Base-by-base conservation (phyloP, 495 filamentous ascomycete genomes). In the Massariosphaeria phaeospora region DNA sequence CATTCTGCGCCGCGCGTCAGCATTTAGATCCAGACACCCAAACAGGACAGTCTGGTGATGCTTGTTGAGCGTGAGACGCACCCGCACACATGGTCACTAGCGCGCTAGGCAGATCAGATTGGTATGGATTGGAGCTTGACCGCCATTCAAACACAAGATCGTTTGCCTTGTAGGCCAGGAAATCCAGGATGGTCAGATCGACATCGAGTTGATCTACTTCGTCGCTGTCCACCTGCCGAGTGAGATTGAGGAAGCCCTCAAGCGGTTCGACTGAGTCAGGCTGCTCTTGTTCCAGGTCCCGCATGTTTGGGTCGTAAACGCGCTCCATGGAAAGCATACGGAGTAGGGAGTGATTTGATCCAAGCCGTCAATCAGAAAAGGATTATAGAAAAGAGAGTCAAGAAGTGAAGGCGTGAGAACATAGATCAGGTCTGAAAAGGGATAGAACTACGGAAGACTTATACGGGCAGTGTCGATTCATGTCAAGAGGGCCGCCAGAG, bases 121-220 rank as follows among this genome's bases (percentile, higher is more conserved):
- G 49, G 7, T 57, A 36, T 20, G 43, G 34, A 43, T 48, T 52
- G 17, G 44, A 34, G 35, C 51, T 50, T 33, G 55, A 6, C 15
- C 40, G 26, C 52, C 59, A 57, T 12, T 62, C 27, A 29, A 63
- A 58, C 15, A 63, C 50, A 15, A 43, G 30, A 13, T 63, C 51
- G 24, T 41, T 59, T 3, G 61, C 50, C 18, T 56, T 57, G 52
- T 35, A 63, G 17, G 55, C 43, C 7, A 63, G 49, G 20, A 55
- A 63, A 45, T 63, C 61, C 34, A 59, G 45, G 27, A 63, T 63
- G 27, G 50, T 52, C 27, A 63, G 11, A 27, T 63, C 61, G 20
- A 59, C 49, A 23, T 63, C 61, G 35, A 63, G 44, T 29, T 63
- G 54, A 38, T 59, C 50, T 5, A 54, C 49, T 20, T 55, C 49